phyloP scores from a whole-genome alignment of 257 asterid species.

The Handroanthus guayacan region DNA sequence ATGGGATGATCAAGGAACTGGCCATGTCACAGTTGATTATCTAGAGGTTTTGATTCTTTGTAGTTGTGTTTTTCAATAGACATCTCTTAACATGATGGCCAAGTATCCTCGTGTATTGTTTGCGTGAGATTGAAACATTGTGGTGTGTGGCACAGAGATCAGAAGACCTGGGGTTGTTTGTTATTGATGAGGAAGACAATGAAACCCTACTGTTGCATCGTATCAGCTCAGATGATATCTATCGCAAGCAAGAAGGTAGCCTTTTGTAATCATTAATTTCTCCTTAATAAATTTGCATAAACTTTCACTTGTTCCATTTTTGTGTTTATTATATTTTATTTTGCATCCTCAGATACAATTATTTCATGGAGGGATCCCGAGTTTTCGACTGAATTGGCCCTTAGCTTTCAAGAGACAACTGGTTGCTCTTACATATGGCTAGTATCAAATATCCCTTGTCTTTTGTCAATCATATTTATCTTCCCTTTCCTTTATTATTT shows the following conservation, averaged over 20 bases:
- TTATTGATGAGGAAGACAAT: constrained; percentile 86
- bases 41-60: constrained; percentile 63
- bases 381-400: constrained; percentile 90
- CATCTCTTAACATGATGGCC: constrained; percentile 21
- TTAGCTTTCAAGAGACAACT: constrained; percentile 95
- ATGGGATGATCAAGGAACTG: constrained; percentile 99
- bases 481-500: constrained; percentile 19
- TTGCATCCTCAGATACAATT: constrained; percentile 72
- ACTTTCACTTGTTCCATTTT: constrained; percentile 25
- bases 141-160: constrained; percentile 68
- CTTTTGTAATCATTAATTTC: neutral
- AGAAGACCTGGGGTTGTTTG: constrained; percentile 82
- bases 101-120: constrained; percentile 9
- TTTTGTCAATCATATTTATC: constrained; percentile 1
- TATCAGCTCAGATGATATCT: constrained; percentile 89
- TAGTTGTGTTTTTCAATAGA: neutral
- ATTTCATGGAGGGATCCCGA: constrained; percentile 99
- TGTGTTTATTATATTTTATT: constrained; percentile 24
- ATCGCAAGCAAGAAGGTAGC: constrained; percentile 95
- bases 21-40: constrained; percentile 89
- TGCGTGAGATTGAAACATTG: constrained; percentile 31
- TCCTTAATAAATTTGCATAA: constrained; percentile 14
- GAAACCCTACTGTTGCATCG: constrained; percentile 83
- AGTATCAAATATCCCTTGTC: constrained; percentile 48
- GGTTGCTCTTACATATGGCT: constrained; percentile 98